A percentile compares a stretch with the other conserved stretches of the same genome.
phyloP scores from a whole-genome alignment of 2,329 filamentous ascomycete genomes.

The Aureobasidium lini region DNA sequence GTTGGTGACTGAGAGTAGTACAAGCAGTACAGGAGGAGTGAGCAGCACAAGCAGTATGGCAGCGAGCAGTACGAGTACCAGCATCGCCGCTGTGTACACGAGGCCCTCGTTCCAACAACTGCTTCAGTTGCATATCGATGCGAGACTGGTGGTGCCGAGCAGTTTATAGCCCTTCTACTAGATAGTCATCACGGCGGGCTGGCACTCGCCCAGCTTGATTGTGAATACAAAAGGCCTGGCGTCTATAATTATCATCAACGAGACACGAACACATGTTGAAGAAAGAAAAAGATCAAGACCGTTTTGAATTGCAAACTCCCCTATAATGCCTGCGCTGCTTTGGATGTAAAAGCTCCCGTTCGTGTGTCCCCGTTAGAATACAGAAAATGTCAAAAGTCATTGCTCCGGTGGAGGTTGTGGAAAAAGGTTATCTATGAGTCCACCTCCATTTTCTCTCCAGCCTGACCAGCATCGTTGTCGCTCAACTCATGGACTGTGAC shows the following conservation, averaged over 20 bases:
- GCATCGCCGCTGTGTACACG: neutral
- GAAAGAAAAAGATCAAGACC: neutral
- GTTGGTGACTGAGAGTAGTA: constrained; percentile 14
- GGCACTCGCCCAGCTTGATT: neutral
- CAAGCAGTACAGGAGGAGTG: neutral
- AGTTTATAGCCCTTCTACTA: neutral
- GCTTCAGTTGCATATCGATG: neutral
- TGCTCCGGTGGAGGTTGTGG: neutral
- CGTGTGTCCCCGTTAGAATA: constrained; percentile 8
- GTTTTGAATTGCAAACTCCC: constrained; percentile 9
- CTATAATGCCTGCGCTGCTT: constrained; percentile 9
- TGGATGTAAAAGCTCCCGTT: neutral
- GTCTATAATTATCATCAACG: neutral
- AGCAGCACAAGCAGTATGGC: neutral
- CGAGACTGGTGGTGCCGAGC: neutral
- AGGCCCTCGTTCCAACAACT: neutral
- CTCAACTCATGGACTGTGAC: constrained; percentile 83
- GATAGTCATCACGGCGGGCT: neutral
- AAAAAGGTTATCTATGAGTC: constrained; percentile 34
- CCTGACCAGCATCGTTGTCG: constrained; percentile 54
- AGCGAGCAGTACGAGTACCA: neutral
- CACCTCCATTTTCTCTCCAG: constrained; percentile 59
- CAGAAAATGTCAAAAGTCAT: constrained; percentile 9
- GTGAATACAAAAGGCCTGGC: neutral
- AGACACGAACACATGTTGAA: neutral